These are phyloP conservation scores for Solanum lycopersicoides DNA, from an alignment of 257 asterid genomes.

Conservation along the genomic window DNA sequence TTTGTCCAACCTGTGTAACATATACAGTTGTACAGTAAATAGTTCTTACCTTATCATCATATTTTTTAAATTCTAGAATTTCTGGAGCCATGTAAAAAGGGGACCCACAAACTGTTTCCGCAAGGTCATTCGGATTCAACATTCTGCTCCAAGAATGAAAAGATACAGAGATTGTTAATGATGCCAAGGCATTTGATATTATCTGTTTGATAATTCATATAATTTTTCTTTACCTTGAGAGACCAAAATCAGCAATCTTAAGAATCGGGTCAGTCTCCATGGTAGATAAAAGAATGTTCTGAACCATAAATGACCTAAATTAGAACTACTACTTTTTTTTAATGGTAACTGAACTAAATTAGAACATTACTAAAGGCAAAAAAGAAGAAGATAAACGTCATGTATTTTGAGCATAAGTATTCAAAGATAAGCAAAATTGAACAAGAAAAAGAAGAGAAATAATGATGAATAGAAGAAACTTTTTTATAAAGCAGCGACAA, in stretches of 20 bases:
- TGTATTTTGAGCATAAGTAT: background rate
- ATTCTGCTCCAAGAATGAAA: constrained; percentile 17
- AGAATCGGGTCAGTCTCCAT: constrained; percentile 24
- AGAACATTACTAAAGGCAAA: background rate
- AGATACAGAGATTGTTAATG: background rate
- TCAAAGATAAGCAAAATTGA: background rate
- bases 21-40: background rate
- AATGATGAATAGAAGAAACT: background rate
- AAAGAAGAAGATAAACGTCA: background rate
- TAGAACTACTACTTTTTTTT: background rate
- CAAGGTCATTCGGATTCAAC: constrained; percentile 24
- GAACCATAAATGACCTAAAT: background rate
- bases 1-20: background rate
- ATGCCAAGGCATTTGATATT: background rate
- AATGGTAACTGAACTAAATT: background rate
- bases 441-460: background rate
- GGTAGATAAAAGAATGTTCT: constrained; percentile 42
- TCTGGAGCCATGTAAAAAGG: constrained; percentile 58
- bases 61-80: constrained; percentile 40
- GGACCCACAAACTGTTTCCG: constrained; percentile 40
- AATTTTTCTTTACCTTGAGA: constrained; percentile 29
- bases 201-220: background rate
- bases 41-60: constrained; percentile 30
- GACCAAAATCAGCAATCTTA: constrained; percentile 56
- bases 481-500: background rate